Percentiles rank a stretch among this genome's conserved stretches.
Conservation (phyloP, 345 rosid species). For the Syzygium aqueum region DNA sequence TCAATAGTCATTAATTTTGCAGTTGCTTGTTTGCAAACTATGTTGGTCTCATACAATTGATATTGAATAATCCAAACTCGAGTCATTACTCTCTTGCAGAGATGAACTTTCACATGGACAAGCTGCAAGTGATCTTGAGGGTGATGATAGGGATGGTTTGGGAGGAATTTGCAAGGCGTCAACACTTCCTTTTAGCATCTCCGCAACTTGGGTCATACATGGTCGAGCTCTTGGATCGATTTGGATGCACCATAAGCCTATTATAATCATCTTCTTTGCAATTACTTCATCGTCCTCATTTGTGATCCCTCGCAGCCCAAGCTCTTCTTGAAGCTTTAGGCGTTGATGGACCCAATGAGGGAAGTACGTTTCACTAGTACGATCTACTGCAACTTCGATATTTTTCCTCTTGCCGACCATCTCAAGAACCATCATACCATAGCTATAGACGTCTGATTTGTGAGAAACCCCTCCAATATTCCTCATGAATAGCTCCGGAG, state of each 20-base stretch:
- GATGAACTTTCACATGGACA: background rate
- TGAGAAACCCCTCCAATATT: conserved; percentile 25
- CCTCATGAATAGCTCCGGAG: conserved; percentile 21
- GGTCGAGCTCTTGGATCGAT: background rate
- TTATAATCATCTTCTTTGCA: background rate
- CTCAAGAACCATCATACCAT: conserved; percentile 10
- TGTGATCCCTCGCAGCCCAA: accelerated
- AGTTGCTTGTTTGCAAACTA: background rate
- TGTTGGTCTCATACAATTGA: background rate
- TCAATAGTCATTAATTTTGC: background rate
- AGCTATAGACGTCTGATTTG: conserved; percentile 30
- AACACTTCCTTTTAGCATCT: background rate
- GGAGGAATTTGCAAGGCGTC: background rate
- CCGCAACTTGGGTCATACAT: background rate
- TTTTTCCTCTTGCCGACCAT: background rate
- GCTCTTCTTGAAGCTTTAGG: background rate
- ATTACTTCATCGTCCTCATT: background rate
- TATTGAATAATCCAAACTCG: background rate
- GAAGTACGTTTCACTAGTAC: background rate
- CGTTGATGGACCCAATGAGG: background rate
- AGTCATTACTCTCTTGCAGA: background rate
- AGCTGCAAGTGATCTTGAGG: background rate
- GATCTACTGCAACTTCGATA: background rate
- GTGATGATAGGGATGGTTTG: background rate
- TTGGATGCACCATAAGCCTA: background rate